Conservation (phyloP, 768 basidiomycete species). For the Suillus paluster region DNA sequence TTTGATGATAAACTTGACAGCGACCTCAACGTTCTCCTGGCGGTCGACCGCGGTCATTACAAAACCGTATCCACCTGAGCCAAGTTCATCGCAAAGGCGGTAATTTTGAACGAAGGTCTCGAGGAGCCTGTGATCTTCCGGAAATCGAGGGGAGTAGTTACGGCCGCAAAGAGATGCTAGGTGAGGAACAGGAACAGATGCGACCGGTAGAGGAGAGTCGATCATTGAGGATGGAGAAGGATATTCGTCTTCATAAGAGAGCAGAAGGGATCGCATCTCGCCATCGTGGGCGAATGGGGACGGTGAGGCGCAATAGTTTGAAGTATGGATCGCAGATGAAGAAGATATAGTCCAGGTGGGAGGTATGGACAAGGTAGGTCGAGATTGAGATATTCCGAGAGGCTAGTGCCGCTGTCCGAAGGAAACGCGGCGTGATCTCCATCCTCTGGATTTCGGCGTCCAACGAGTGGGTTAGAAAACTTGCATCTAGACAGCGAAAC, state of each 20-base stretch:
- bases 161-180: conserved; percentile 19
- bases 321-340: background rate
- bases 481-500: background rate
- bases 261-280: conserved; percentile 26
- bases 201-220: conserved; percentile 7
- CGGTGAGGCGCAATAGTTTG: background rate
- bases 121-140: conserved; percentile 61
- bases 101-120: conserved; percentile 63
- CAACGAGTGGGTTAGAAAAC: background rate
- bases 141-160: conserved; percentile 57
- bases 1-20: conserved; percentile 95
- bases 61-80: conserved; percentile 93
- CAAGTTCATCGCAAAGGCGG: conserved; percentile 75
- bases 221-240: conserved; percentile 7
- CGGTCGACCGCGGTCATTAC: conserved; percentile 85
- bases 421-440: background rate
- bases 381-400: background rate
- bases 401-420: background rate
- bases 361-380: background rate
- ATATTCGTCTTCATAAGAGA: conserved; percentile 18
- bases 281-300: background rate
- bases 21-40: conserved; percentile 67
- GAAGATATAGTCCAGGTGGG: background rate
- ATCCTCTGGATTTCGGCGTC: background rate
- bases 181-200: conserved; percentile 5